Evolutionary conservation across 1,284 basidiomycete species (phyloP), one percentile per base, ranked within the genome.

Genomic region (Schizophyllum amplum): DNA sequence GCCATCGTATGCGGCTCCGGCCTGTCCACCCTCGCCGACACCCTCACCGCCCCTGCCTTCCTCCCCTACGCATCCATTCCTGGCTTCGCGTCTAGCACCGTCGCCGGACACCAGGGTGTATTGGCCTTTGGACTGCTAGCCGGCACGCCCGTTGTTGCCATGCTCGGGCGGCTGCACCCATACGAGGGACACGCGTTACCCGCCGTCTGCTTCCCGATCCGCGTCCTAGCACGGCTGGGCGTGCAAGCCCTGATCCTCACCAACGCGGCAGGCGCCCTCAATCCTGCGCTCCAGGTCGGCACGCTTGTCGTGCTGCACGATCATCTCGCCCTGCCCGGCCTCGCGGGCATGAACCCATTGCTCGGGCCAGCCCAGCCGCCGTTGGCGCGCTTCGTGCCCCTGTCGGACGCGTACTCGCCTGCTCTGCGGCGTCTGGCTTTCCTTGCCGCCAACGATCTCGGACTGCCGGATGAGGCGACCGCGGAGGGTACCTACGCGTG

Each of bases 101-200:
- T 92, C 9, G 71, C 70, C 23, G 92, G 92, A 21, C 92, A 94
- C 65, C 81, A 82, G 68, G 90, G 87, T 58, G 70, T 76, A 6
- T 75, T 94, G 20, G 90, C 88, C 0, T 92, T 94, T 70, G 91
- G 91, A 4, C 70, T 84, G 46, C 73, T 92, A 61, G 72, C 54
- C 51, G 73, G 77, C 15, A 77, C 87, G 0, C 87, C 90, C 0
- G 89, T 90, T 1, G 88, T 93, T 1, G 90, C 85, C 1, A 92
- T 92, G 86, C 82, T 93, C 22, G 90, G 91, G 61, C 77, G 90
- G 89, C 90, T 93, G 63, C 90, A 93, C 68, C 78, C 84, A 4
- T 94, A 93, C 64, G 90, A 94, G 70, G 91, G 90, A 4, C 84
- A 92, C 64, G 68, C 75, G 21, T 72, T 91, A 24, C 70, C 77